A percentile compares a stretch with the other conserved stretches of the same genome.
Evolutionary conservation across 305 asterid genomes (phyloP).

Genomic region (Solanum hybrid): DNA sequence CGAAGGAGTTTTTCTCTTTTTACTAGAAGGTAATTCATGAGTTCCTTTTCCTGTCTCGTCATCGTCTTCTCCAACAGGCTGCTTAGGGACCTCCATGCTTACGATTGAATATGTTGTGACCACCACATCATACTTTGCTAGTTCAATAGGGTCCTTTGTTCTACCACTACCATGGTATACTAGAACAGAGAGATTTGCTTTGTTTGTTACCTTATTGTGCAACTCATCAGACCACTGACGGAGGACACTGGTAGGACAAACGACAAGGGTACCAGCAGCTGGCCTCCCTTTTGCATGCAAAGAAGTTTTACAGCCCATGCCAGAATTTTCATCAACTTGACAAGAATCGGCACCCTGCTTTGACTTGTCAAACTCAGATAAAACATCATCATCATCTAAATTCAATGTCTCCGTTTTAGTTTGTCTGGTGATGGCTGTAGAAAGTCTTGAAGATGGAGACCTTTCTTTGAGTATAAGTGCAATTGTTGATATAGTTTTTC

Average conservation of each 20-base stretch:
- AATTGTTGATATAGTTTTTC: slow-evolving; percentile 92
- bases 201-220: slow-evolving; percentile 68
- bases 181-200: slow-evolving; percentile 83
- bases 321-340: slow-evolving; percentile 25
- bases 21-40: slow-evolving; percentile 29
- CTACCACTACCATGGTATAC: slow-evolving; percentile 85
- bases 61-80: slow-evolving; percentile 77
- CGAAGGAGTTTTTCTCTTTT: slow-evolving; percentile 55
- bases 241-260: slow-evolving; percentile 97
- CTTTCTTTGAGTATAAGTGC: slow-evolving; percentile 91
- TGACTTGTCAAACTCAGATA: slow-evolving; percentile 14
- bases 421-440: slow-evolving; percentile 29
- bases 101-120: slow-evolving; percentile 93
- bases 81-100: slow-evolving; percentile 98
- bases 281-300: slow-evolving; percentile 60
- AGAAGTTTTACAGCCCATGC: slow-evolving; percentile 15
- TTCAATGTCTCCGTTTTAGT: slow-evolving; percentile 61
- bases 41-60: slow-evolving; percentile 37
- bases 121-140: slow-evolving; percentile 89
- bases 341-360: slow-evolving; percentile 26
- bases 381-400: slow-evolving; percentile 81
- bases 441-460: slow-evolving; percentile 50
- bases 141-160: slow-evolving; percentile 77
- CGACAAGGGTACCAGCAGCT: slow-evolving; percentile 93
- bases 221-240: slow-evolving; percentile 98